Percentiles rank a stretch among this genome's conserved stretches.
These are phyloP conservation scores for Candida sanyaensis DNA, from an alignment of 1,139 yeast genomes.

Conservation along the genomic window DNA sequence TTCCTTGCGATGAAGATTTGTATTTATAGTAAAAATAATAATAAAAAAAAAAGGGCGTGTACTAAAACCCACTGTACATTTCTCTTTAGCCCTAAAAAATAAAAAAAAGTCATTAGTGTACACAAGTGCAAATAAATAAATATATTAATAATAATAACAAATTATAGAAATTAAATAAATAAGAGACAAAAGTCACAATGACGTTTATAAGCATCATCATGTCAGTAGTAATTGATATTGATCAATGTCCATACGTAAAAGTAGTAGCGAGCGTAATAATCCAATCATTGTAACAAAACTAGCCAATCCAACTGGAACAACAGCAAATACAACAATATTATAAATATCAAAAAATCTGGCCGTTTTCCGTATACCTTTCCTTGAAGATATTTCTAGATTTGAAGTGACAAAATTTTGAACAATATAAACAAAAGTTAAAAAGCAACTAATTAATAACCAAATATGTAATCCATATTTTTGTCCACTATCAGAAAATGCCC, in stretches of 20 bases:
- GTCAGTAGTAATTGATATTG: slow-evolving; percentile 24
- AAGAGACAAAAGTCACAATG: too few relatives aligned
- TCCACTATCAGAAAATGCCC: slow-evolving; percentile 55
- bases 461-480: slow-evolving; percentile 73
- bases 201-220: neutral
- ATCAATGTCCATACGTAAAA: slow-evolving; percentile 72
- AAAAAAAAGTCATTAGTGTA: neutral
- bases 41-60: neutral
- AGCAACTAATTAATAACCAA: slow-evolving; percentile 88
- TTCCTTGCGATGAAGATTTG: neutral
- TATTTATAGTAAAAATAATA: slow-evolving; percentile 3
- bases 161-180: neutral
- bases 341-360: slow-evolving; percentile 73
- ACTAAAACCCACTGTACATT: neutral
- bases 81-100: neutral
- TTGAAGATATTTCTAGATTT: slow-evolving; percentile 58
- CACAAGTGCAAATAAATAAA: neutral
- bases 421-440: slow-evolving; percentile 79
- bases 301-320: slow-evolving; percentile 94
- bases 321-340: slow-evolving; percentile 92
- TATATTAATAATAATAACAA: neutral
- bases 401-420: slow-evolving; percentile 89
- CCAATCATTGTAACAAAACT: slow-evolving; percentile 92
- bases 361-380: slow-evolving; percentile 21
- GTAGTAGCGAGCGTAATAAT: slow-evolving; percentile 69